Percentiles rank a stretch among this genome's conserved stretches.
Evolutionary conservation across 1,139 yeast genomes (phyloP).

Genomic region (Schwanniomyces etchellsii): DNA sequence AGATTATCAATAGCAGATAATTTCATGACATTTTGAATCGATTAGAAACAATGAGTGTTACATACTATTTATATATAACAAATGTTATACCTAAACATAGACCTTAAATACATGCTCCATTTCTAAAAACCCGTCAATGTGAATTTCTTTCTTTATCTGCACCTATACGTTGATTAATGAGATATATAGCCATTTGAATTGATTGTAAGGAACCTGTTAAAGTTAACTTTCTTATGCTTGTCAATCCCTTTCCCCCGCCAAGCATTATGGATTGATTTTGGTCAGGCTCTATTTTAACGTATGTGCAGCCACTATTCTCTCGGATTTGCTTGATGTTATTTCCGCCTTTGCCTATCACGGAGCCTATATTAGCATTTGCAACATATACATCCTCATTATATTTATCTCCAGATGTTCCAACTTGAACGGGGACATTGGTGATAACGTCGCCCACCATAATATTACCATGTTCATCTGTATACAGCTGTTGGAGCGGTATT

Average conservation of each 20-base stretch:
- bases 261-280: conserved; percentile 41
- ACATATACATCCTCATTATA: conserved; percentile 66
- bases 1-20: neutral
- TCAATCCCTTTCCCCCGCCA: conserved; percentile 54
- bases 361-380: conserved; percentile 75
- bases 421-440: conserved; percentile 33
- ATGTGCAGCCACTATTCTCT: conserved; percentile 66
- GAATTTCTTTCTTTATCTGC: conserved; percentile 50
- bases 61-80: no score
- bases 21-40: no score
- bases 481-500: conserved; percentile 29
- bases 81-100: no score
- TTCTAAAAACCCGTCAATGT: no score
- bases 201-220: conserved; percentile 66
- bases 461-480: conserved; percentile 44
- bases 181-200: conserved; percentile 70
- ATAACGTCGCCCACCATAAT: conserved; percentile 41
- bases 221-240: conserved; percentile 59
- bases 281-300: conserved; percentile 62
- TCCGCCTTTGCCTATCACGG: conserved; percentile 85
- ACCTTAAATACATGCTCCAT: no score
- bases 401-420: conserved; percentile 37
- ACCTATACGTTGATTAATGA: conserved; percentile 73
- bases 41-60: no score
- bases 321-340: conserved; percentile 76